Base-by-base conservation (phyloP, 805 yeast genomes). In the Monosporozyma yasuniensis region DNA sequence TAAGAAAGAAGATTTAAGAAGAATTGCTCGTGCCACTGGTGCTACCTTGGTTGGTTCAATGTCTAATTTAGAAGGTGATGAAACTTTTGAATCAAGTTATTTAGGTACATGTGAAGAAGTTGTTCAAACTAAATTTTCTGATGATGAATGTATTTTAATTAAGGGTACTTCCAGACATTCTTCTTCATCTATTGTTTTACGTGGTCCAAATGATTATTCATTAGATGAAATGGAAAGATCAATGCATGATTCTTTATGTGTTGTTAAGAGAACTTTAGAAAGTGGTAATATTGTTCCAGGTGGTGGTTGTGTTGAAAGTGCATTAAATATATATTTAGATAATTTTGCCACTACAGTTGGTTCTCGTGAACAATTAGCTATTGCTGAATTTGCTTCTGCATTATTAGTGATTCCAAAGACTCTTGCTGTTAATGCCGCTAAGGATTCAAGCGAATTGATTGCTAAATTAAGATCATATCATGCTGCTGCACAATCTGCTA, bases 191-290 rank as follows among this genome's bases (percentile, higher is more conserved):
- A 87, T 93, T 57, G 81, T 93, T 54, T 75, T 93, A 61, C 84
- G 99, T 70, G 99, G 99, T 50, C 83, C 98, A 52, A 93, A 93
- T 67, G 93, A 93, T 67, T 93, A 85, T 68, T 83, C 95, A 39
- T 77, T 93, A 57, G 99, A 93, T 70, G 99, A 93, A 73, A 91
- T 95, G 98, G 96, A 93, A 72, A 81, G 99, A 70, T 89, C 98
- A 0, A 69, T 95, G 53, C 97, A 88, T 63, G 99, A 93, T 67
- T 87, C 98, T 2, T 75, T 93, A 56, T 82, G 88, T 43, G 99
- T 93, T 35, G 96, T 93, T 35, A 93, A 93, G 73, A 82, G 99
- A 66, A 89, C 98, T 11, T 77, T 95, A 57, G 99, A 93, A 70
- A 81, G 91, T 61, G 98, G 97, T 19, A 72, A 78, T 57, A 90